Base-by-base conservation (phyloP, 306 rosid genomes). In the Ziziphus jujuba region DNA sequence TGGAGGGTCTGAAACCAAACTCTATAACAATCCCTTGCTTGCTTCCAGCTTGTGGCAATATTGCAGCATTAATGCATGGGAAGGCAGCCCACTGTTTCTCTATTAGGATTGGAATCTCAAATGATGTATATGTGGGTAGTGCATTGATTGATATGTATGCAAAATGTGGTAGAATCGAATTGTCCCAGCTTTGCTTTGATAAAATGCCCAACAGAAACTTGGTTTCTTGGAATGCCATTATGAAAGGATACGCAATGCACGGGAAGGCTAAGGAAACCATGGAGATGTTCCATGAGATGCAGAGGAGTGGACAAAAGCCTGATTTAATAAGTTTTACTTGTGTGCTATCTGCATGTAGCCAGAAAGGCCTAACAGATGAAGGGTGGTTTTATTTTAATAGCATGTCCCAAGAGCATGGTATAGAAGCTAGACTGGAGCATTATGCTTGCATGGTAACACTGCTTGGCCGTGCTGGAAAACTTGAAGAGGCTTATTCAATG, bases 11-110 rank as follows among this genome's bases (percentile, higher is more conserved):
- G 75, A 84, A 82, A 75, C 95, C 97, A 71, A 91, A 82, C 74
- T 80, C 72, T n/a, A n/a, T n/a, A n/a, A n/a, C n/a, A n/a, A n/a
- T n/a, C n/a, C n/a, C n/a, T 16, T 86, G 95, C 74, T 80, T 91
- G 81, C 84, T 91, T 71, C 97, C 97, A n/a, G 95, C 92, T 63
- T 88, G 95, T 75, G 95, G 95, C 47, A 91, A 91, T 69, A 75
- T 91, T 69, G 87, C 92, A 5, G 92, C 95, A 7, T 72, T 91
- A 31, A 73, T 31, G 67, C 86, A 82, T 13, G 97, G 95, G 33
- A 85, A 88, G 82, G 89, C 84, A 67, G 78, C 84, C 67, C 97
- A n/a, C 86, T 69, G 84, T 89, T 71, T 86, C 75, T 67, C 92
- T 47, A 72, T 86, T 21, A 81, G 91, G 68, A 82, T 50, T 57